Base-by-base conservation (phyloP, 805 yeast species). In the Candida ovalis region DNA sequence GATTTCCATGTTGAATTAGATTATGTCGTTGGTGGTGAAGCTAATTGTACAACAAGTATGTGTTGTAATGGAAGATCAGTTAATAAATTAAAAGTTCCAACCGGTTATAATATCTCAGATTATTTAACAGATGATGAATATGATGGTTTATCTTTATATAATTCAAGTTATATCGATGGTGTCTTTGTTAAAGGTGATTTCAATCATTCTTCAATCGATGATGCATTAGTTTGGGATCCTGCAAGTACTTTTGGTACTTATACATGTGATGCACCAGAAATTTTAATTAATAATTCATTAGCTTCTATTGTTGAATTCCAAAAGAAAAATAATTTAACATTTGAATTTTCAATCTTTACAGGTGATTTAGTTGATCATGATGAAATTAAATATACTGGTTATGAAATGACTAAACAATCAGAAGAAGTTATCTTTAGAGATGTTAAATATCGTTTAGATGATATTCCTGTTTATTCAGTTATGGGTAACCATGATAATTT, bases 301-400 rank as follows among this genome's bases (percentile, higher is more conserved):
- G 68, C 69, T 43, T 66, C 76, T 23, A 69, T 78, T 44, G 62
- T 53, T 5, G 64, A 71, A 21, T 64, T 64, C 51, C 67, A 70
- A 47, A 45, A 61, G 33, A 48, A 61, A 15, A 56, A 63, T 13
- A 56, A 56, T 39, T 51, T 73, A 30, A 57, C 69, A 8, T 83
- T 75, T 56, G 83, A 81, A 45, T 84, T 84, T 58, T 74, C 84
- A 2, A 63, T 84, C 33, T 84, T 84, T 71, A 84, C 89, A 4
- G 90, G 90, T 50, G 90, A 84, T 59, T 71, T 83, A 60, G 84
- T 84, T 46, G 89, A 84, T 61, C 91, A 84, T 58, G 83, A 78
- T 55, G 80, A 76, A 47, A 59, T 69, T 10, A 71, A 73, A 42
- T 73, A 75, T 57, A 76, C 76, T 43, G 70, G 77, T 42, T 64